Base-by-base conservation (phyloP, 2,329 filamentous ascomycete species). In the Westerdykella ornata region DNA sequence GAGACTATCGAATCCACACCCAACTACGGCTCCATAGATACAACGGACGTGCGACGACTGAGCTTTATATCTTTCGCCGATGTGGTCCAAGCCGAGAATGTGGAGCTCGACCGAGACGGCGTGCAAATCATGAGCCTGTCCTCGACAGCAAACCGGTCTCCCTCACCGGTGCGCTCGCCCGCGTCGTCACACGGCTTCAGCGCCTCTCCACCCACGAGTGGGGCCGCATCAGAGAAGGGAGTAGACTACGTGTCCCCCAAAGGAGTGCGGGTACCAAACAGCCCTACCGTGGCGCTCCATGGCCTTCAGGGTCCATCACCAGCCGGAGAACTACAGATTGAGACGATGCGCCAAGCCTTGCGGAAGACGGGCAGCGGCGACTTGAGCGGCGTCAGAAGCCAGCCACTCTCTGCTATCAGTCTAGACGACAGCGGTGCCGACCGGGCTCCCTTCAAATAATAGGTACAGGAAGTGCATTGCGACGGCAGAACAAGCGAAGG, bases 21-120 rank as follows among this genome's bases (percentile, higher is more conserved):
- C 43, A 87, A 81, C 60, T 90, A 90, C 63, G 86, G 83, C 22
- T 80, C 82, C 35, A 71, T 90, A 46, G 88, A 95, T 57, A 77
- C 76, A 30, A 75, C 79, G 35, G 89, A 95, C 56, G 78, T 94
- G 14, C 82, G 87, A 35, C 81, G 90, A 16, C 70, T 97, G 47
- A 92, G 85, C 63, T 97, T 97, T 69, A 94, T 97, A 61, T 95
- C 88, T 6, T 97, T 97, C 66, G 89, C 90, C 46, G 90, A 97
- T 57, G 88, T 97, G 8, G 88, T 97, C 31, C 88, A 94, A 62
- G 78, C 83, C 26, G 86, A 92, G 63, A 85, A 90, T 56, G 79
- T 78, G 20, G 77, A 81, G 29, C 73, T 77, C 35, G 81, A 76
- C 52, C 74, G 82, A 49, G 85, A 90, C 45, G 83, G 81, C 41